Percentiles rank a stretch among this genome's conserved stretches.
Conservation (phyloP, 306 rosid genomes). For the Casuarina cunninghamiana region DNA sequence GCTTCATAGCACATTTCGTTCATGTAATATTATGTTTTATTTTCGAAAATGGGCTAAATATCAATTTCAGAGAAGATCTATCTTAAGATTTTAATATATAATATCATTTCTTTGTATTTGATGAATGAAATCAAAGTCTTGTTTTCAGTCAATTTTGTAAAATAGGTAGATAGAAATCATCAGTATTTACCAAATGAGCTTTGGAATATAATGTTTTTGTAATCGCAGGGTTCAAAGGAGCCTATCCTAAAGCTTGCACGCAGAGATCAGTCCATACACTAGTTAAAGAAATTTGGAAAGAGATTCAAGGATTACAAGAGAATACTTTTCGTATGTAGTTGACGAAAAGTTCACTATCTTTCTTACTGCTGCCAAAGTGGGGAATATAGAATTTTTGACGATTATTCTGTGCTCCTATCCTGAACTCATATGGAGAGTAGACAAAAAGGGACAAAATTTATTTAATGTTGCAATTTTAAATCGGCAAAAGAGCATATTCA, state of each 20-base stretch:
- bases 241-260: not conserved
- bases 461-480: conserved; percentile 20
- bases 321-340: conserved; percentile 3
- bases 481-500: conserved; percentile 24
- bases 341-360: not conserved
- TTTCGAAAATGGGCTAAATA: no score
- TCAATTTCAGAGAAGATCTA: no score
- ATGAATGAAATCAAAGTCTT: no score
- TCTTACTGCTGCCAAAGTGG: conserved; percentile 21
- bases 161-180: no score
- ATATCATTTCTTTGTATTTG: no score
- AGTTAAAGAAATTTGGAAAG: conserved; percentile 20
- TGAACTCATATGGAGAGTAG: conserved; percentile 25
- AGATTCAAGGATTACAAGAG: conserved; percentile 3
- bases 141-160: no score
- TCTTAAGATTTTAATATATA: no score
- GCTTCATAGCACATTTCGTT: no score
- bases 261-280: conserved; percentile 15
- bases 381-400: conserved; percentile 32
- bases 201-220: no score
- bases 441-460: conserved; percentile 11
- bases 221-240: not conserved
- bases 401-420: conserved; percentile 19
- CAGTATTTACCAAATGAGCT: no score
- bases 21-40: no score